Base-by-base conservation (phyloP, 2,329 filamentous ascomycete genomes). In the Paramyrothecium roridum region DNA sequence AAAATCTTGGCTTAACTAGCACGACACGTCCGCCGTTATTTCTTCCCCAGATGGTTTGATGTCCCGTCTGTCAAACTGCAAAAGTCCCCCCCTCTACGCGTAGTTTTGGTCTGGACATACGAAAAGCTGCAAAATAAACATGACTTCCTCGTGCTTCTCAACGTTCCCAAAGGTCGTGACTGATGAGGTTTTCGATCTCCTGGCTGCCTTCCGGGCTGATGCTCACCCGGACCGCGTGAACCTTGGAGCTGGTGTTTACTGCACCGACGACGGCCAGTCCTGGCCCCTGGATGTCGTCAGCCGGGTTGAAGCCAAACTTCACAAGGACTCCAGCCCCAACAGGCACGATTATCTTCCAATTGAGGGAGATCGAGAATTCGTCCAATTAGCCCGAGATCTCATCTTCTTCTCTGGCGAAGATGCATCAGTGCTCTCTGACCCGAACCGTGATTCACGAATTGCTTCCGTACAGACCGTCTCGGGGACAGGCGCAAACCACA, bases 401-500 rank as follows among this genome's bases (percentile, higher is more conserved):
- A 46, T 61, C 16, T 64, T 64, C 47, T 50, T 30, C 26, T 30
- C 26, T 6, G 26, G 26, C 6, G 26, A 30, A 10, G 26, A 30
- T 30, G 26, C 10, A 6, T 30, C 26, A 30, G 26, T 30, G 6
- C 26, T 30, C 4, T 6, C 26, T 30, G 26, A 30, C 26, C 26
- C 26, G 26, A 30, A 30, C 57, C 26, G 26, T 10, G 26, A 30
- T 30, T 30, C 26, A 4, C 26, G 26, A 4, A 30, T 70, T 6
- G 62, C 56, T 2, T 71, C 69, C 1, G 59, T 72, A 21, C 71
- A 74, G 55, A 70, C 70, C 1, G 62, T 73, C 22, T 67, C 69
- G 2, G 70, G 71, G 16, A 73, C 71, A 7, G 71, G 71, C 1
- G 70, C 71, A n/a, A 67, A 67, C 52, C 66, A 68, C 52, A 47